Percentiles rank a stretch among this genome's conserved stretches.
Evolutionary conservation across 805 yeast species (phyloP).

Genomic region (Myxozyma melibiosi): DNA sequence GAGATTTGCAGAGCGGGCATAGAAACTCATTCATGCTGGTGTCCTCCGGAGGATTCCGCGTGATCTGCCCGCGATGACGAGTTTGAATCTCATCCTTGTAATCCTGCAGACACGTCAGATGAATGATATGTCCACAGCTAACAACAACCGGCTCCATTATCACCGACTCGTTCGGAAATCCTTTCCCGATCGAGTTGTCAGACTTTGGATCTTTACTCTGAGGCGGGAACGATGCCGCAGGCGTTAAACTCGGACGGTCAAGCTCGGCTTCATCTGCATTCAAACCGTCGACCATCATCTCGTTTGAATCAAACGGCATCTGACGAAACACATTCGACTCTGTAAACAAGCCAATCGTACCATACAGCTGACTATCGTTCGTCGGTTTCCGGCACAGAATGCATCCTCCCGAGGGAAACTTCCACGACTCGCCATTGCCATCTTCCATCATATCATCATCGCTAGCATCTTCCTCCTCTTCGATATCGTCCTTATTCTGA

Average conservation of each 20-base stretch:
- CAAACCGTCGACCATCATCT: constrained; percentile 63
- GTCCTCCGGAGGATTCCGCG: constrained; percentile 80
- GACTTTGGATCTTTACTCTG: constrained; percentile 37
- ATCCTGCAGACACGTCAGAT: constrained; percentile 70
- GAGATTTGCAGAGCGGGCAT: constrained; percentile 89
- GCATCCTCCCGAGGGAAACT: constrained; percentile 73
- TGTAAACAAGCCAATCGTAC: constrained; percentile 66
- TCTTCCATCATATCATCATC: constrained; percentile 5
- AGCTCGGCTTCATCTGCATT: constrained; percentile 41
- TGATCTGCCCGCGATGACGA: constrained; percentile 66
- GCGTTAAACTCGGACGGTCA: constrained; percentile 31
- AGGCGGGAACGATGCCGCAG: not conserved
- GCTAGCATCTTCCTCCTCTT: constrained; percentile 41
- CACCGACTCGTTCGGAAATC: constrained; percentile 51
- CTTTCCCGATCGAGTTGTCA: constrained; percentile 64
- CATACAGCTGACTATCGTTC: constrained; percentile 66
- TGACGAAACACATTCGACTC: constrained; percentile 62
- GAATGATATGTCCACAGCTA: constrained; percentile 96
- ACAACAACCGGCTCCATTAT: constrained; percentile 49
- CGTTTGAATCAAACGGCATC: constrained; percentile 63
- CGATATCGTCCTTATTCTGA: constrained; percentile 49
- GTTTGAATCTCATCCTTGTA: constrained; percentile 59
- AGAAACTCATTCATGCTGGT: constrained; percentile 69
- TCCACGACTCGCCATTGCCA: constrained; percentile 49
- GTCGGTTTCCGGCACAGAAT: constrained; percentile 80